Evolutionary conservation across 2,329 filamentous ascomycete species (phyloP), one percentile per base, ranked within the genome.

Genomic region (Hymenoscyphus infarciens): DNA sequence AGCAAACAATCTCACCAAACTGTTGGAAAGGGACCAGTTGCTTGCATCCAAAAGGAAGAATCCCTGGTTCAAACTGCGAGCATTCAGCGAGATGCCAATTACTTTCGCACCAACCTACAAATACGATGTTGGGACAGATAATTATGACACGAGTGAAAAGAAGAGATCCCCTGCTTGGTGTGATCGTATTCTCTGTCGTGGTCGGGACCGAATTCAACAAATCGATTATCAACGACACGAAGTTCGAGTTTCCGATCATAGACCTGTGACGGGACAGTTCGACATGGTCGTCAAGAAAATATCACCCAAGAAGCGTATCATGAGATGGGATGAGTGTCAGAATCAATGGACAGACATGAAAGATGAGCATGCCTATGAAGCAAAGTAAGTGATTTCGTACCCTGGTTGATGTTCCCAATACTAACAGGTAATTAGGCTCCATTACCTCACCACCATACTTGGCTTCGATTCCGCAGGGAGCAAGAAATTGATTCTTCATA

Each of bases 21-120:
- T 99, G 1, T 86, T 99, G 0, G 94, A 98, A 63, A 87, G 95
- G 57, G 95, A 99, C 73, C 95, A 99, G 74, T 82, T 99, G 5
- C 86, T 98, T 1, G 89, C 97, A 0, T 94, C 92, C 13, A 86
- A 90, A 62, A 90, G 92, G 59, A 91, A 92, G 69, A 97, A 97
- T 70, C 92, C 94, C 0, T 90, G 87, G 0, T 97, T 98, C 78
- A 86, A 91, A 31, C 83, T 99, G 5, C 87, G 93, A 22, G 89
- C 91, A 0, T 98, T 99, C 75, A 87, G 89, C n/a, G 95, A 99
- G 77, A 82, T 89, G 61, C 90, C 90, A 0, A 97, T 99, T 71
- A 89, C 87, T 0, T 99, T 99, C 74, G 88, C 92, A 7, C 95
- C 95, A 0, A 99, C 95, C 0, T 99, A 99, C 81, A 99, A 99